A percentile compares a stretch with the other conserved stretches of the same genome.
Conservation (phyloP, 179 eudicot genomes). For the Monotropa hypopitys region DNA sequence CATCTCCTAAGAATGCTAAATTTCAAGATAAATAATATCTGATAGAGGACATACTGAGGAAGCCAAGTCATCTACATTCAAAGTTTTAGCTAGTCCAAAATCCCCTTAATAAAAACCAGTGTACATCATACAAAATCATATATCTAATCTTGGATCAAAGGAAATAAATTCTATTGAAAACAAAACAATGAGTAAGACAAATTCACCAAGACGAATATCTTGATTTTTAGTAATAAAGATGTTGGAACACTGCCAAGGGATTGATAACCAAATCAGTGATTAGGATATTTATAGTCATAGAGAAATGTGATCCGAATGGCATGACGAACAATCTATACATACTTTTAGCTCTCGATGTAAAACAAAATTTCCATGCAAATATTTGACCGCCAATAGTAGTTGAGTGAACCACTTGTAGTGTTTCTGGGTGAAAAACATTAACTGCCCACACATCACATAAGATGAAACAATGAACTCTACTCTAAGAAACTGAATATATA, state of each 20-base stretch:
- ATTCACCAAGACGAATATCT: conserved; percentile 83
- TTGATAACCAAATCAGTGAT: conserved; percentile 8
- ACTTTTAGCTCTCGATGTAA: conserved; percentile 94
- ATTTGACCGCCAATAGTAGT: conserved; percentile 80
- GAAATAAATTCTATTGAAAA: not conserved
- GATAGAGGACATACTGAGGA: conserved; percentile 61
- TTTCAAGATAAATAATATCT: not conserved
- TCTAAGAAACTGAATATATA: not conserved
- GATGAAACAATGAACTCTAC: not conserved
- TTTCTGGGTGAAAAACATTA: conserved; percentile 31
- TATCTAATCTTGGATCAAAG: not conserved
- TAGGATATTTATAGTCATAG: not conserved
- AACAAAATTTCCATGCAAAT: conserved; percentile 81
- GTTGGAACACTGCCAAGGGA: conserved; percentile 80
- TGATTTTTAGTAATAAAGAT: conserved; percentile 91
- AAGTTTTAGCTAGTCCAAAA: conserved; percentile 94
- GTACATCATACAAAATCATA: not conserved
- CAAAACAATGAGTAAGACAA: not conserved
- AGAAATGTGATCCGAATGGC: conserved; percentile 6
- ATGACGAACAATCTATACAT: conserved; percentile 12
- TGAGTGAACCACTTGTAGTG: conserved; percentile 87
- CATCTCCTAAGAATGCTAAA: not conserved
- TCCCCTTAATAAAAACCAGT: conserved; percentile 46
- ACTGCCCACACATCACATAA: not conserved
- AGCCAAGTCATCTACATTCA: conserved; percentile 94